These are phyloP conservation scores for Talaromyces sp. DNA, from an alignment of 2,329 filamentous ascomycete species.

Conservation along the genomic window DNA sequence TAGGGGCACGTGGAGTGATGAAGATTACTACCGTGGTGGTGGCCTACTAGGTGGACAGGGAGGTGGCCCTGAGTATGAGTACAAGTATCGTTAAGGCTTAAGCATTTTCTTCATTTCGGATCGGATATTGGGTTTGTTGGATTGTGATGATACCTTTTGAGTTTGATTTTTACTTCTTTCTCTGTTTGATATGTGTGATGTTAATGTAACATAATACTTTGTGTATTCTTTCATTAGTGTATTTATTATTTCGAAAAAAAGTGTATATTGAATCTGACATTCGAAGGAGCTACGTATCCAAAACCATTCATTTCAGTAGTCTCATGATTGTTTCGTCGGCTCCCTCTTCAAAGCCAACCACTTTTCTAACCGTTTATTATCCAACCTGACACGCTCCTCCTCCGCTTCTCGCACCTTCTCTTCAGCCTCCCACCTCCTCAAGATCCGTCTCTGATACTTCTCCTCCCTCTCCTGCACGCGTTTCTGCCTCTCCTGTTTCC, in stretches of 20 bases:
- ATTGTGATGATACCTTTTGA: slow-evolving; percentile 16
- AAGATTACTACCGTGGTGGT: slow-evolving; percentile 40
- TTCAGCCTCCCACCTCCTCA: slow-evolving; percentile 35
- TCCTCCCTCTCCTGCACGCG: slow-evolving; percentile 33
- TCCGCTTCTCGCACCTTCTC: slow-evolving; percentile 42
- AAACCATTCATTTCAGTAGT: too few relatives aligned
- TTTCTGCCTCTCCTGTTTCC: slow-evolving; percentile 30
- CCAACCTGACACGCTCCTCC: slow-evolving; percentile 32
- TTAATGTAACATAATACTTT: slow-evolving; percentile 2
- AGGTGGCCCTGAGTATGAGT: slow-evolving; percentile 26
- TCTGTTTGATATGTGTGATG: slow-evolving; percentile 1
- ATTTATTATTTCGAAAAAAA: not conserved
- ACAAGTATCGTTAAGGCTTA: slow-evolving; percentile 24
- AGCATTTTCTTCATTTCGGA: not conserved
- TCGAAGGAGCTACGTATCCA: too few relatives aligned
- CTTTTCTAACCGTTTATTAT: slow-evolving; percentile 27
- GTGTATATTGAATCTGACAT: not conserved
- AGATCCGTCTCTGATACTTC: slow-evolving; percentile 30
- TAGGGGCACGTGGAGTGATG: slow-evolving; percentile 33
- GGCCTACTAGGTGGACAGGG: slow-evolving; percentile 33
- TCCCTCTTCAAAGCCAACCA: slow-evolving; percentile 11
- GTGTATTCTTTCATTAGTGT: not conserved
- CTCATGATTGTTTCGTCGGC: not conserved
- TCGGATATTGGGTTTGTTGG: not conserved
- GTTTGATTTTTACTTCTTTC: not conserved